Conservation (phyloP, 805 yeast species). For the Starmera pachycereana region DNA sequence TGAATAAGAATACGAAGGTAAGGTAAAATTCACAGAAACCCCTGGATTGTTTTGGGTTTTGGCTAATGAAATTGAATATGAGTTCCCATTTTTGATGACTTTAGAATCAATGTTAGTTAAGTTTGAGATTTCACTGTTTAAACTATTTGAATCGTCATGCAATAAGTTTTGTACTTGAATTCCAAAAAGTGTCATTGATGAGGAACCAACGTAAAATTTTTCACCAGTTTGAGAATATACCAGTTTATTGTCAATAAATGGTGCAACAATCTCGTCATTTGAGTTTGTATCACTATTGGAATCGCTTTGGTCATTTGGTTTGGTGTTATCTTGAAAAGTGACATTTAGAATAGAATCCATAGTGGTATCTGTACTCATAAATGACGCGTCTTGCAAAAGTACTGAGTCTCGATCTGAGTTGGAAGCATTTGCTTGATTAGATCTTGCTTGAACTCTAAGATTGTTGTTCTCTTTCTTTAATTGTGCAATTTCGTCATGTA, state of each 20-base stretch:
- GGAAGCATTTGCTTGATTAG: conserved; percentile 19
- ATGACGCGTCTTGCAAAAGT: conserved; percentile 1
- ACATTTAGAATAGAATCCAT: neutral
- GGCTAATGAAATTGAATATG: conserved; percentile 59
- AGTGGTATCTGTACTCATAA: neutral
- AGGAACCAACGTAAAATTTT: conserved; percentile 66
- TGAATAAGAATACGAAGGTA: conserved; percentile 72
- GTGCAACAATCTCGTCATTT: conserved; percentile 49
- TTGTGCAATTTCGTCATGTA: conserved; percentile 58
- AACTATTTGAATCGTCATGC: conserved; percentile 14
- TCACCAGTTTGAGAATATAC: conserved; percentile 71
- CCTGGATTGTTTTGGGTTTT: conserved; percentile 62
- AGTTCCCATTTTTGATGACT: conserved; percentile 52
- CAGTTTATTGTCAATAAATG: conserved; percentile 57
- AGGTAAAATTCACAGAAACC: conserved; percentile 55
- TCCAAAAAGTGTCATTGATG: conserved; percentile 76
- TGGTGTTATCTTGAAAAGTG: conserved; percentile 1
- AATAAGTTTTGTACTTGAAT: conserved; percentile 64
- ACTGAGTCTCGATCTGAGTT: conserved; percentile 8
- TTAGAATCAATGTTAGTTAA: conserved; percentile 5
- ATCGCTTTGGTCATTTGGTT: neutral
- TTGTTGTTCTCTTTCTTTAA: conserved; percentile 57
- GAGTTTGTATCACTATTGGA: no score
- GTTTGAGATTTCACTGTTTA: conserved; percentile 10
- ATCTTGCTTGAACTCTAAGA: conserved; percentile 27